Evolutionary conservation across 108 stramenopile genomes (phyloP).

Genomic region (Craspedostauros australis): DNA sequence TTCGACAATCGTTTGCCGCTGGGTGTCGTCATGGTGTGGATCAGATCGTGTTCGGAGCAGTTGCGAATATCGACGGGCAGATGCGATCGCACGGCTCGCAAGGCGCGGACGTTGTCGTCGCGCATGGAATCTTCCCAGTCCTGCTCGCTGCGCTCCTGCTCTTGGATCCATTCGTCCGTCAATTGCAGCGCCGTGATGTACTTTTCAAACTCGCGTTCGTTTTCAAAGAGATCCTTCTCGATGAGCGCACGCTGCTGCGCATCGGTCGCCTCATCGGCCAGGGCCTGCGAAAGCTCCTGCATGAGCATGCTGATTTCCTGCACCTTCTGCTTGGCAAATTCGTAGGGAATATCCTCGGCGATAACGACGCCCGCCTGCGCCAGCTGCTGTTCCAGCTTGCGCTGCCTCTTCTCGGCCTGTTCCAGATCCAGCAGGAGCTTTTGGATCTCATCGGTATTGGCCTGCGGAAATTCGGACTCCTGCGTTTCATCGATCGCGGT

Average conservation of each 20-base stretch:
- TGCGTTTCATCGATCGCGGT: background rate
- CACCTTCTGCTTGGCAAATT: slow-evolving; percentile 25
- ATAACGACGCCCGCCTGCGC: slow-evolving; percentile 22
- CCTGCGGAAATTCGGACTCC: background rate
- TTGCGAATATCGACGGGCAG: slow-evolving; percentile 33
- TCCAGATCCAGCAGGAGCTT: slow-evolving; percentile 24
- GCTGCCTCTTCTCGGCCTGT: slow-evolving; percentile 20
- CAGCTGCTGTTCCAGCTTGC: slow-evolving; percentile 28
- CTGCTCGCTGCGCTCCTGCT: slow-evolving; percentile 20
- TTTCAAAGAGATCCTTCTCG: slow-evolving; percentile 20
- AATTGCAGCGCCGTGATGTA: slow-evolving; percentile 18
- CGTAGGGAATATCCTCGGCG: slow-evolving; percentile 36
- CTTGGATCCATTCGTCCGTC: slow-evolving; percentile 28
- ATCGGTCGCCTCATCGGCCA: slow-evolving; percentile 12
- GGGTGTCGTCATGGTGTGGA: slow-evolving; percentile 12
- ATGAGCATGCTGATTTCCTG: slow-evolving; percentile 12
- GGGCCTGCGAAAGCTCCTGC: no score
- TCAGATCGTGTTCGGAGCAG: slow-evolving; percentile 6
- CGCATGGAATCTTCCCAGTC: slow-evolving; percentile 28
- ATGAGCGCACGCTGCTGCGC: background rate
- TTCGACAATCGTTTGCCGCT: slow-evolving; percentile 22
- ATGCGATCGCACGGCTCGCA: slow-evolving; percentile 23
- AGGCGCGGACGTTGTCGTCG: slow-evolving; percentile 17
- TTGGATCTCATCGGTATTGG: slow-evolving; percentile 3
- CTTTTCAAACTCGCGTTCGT: slow-evolving; percentile 34